Percentiles rank a stretch among this genome's conserved stretches.
These are phyloP conservation scores for Iberis amara DNA, from an alignment of 441 rosid genomes.

Conservation along the genomic window DNA sequence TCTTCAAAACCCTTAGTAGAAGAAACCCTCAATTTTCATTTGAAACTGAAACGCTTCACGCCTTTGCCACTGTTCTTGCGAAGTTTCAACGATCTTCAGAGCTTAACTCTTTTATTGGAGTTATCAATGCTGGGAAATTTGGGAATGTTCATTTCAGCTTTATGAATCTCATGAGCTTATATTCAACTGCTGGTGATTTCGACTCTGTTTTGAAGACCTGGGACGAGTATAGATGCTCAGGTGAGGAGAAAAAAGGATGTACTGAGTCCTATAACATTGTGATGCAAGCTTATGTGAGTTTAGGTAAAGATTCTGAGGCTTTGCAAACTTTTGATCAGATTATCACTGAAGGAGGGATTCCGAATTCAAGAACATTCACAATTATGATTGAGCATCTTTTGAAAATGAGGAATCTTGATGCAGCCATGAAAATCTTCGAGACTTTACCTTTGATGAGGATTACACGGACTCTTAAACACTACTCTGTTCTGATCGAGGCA, in stretches of 20 bases:
- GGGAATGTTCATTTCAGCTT: conserved; percentile 42
- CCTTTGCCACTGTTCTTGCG: conserved; percentile 68
- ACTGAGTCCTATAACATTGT: conserved; percentile 67
- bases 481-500: conserved; percentile 46
- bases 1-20: conserved; percentile 40
- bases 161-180: conserved; percentile 71
- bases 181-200: conserved; percentile 46
- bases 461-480: conserved; percentile 67
- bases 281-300: conserved; percentile 42
- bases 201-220: conserved; percentile 51
- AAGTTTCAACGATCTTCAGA: conserved; percentile 43
- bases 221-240: conserved; percentile 45
- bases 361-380: conserved; percentile 77
- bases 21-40: conserved; percentile 37
- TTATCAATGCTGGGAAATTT: conserved; percentile 45
- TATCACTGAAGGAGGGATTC: conserved; percentile 65
- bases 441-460: conserved; percentile 75
- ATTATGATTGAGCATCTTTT: conserved; percentile 74
- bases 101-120: conserved; percentile 44
- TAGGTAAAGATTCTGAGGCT: conserved; percentile 43
- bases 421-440: conserved; percentile 53
- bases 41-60: conserved; percentile 45
- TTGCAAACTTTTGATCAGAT: conserved; percentile 45
- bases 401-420: conserved; percentile 45
- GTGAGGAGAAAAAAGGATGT: conserved; percentile 37